Evolutionary conservation across 2,329 filamentous ascomycete species (phyloP).

Genomic region (Fusarium sp.): DNA sequence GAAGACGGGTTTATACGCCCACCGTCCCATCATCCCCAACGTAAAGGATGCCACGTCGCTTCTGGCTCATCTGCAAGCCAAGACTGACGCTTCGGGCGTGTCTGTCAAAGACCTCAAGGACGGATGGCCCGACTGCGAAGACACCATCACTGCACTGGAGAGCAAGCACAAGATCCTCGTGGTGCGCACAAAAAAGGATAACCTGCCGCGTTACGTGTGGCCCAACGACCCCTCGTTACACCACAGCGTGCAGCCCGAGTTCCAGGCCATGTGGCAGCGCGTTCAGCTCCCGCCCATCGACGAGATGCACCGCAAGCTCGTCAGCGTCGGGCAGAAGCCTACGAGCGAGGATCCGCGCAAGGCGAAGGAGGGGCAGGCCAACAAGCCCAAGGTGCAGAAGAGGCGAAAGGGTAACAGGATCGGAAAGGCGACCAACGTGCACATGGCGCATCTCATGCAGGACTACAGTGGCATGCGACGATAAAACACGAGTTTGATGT

Average conservation of each 20-base stretch:
- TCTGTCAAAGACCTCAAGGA: slow-evolving; percentile 92
- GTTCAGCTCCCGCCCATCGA: slow-evolving; percentile 78
- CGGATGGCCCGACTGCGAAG: slow-evolving; percentile 88
- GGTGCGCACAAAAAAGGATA: slow-evolving; percentile 91
- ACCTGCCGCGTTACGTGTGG: slow-evolving; percentile 86
- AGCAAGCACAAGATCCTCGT: slow-evolving; percentile 81
- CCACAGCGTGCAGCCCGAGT: slow-evolving; percentile 81
- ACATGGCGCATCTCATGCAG: slow-evolving; percentile 84
- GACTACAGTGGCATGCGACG: slow-evolving; percentile 67
- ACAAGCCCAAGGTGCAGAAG: slow-evolving; percentile 76
- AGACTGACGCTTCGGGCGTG: slow-evolving; percentile 82
- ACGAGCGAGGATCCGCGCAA: slow-evolving; percentile 79
- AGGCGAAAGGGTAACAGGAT: slow-evolving; percentile 71
- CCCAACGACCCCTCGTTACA: slow-evolving; percentile 82
- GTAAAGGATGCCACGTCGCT: slow-evolving; percentile 82
- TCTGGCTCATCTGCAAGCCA: slow-evolving; percentile 80
- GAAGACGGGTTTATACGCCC: slow-evolving; percentile 77
- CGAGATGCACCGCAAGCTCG: slow-evolving; percentile 79
- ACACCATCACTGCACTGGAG: slow-evolving; percentile 81
- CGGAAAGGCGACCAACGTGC: slow-evolving; percentile 85
- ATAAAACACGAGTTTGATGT: not conserved
- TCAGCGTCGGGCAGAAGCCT: slow-evolving; percentile 81
- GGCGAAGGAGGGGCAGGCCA: slow-evolving; percentile 52
- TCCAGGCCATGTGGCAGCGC: slow-evolving; percentile 83
- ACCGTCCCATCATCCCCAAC: slow-evolving; percentile 80